phyloP scores from a whole-genome alignment of 1,284 basidiomycete genomes.

The Cryptococcus sp. region DNA sequence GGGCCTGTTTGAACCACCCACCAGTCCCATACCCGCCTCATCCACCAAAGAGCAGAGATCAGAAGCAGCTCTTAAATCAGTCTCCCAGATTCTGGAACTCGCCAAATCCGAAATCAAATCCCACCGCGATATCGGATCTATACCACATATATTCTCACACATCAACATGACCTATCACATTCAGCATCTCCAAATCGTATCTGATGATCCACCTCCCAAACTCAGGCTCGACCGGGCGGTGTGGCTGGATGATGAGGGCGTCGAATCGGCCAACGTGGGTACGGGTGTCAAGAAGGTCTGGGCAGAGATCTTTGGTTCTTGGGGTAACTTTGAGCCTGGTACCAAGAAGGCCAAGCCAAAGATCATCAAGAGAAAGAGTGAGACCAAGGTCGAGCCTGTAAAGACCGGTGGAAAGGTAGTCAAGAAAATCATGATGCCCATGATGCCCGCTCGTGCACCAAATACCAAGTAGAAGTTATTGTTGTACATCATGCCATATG shows the following conservation, averaged over 20 bases:
- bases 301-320: slow-evolving; percentile 37
- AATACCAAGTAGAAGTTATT: too few species aligned
- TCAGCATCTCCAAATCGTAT: slow-evolving; percentile 26
- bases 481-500: too few species aligned
- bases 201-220: slow-evolving; percentile 1
- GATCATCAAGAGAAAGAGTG: not conserved
- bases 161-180: slow-evolving; percentile 84
- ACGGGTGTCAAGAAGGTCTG: slow-evolving; percentile 49
- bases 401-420: slow-evolving; percentile 18
- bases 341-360: slow-evolving; percentile 1
- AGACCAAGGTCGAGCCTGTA: slow-evolving; percentile 1
- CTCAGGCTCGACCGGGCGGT: slow-evolving; percentile 1
- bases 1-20: slow-evolving; percentile 58
- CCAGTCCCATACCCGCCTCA: slow-evolving; percentile 17
- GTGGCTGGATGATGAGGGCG: slow-evolving; percentile 32
- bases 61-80: slow-evolving; percentile 3
- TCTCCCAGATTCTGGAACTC: slow-evolving; percentile 5
- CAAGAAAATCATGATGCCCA: slow-evolving; percentile 39
- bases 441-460: slow-evolving; percentile 28
- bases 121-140: slow-evolving; percentile 51
- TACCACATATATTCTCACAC: slow-evolving; percentile 84
- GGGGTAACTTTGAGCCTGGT: slow-evolving; percentile 27
- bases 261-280: slow-evolving; percentile 40
- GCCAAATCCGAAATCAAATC: not conserved
- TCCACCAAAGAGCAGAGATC: slow-evolving; percentile 5